A percentile compares a stretch with the other conserved stretches of the same genome.
These are phyloP conservation scores for Eucalyptus camaldulensis DNA, from an alignment of 345 rosid species.

Conservation along the genomic window DNA sequence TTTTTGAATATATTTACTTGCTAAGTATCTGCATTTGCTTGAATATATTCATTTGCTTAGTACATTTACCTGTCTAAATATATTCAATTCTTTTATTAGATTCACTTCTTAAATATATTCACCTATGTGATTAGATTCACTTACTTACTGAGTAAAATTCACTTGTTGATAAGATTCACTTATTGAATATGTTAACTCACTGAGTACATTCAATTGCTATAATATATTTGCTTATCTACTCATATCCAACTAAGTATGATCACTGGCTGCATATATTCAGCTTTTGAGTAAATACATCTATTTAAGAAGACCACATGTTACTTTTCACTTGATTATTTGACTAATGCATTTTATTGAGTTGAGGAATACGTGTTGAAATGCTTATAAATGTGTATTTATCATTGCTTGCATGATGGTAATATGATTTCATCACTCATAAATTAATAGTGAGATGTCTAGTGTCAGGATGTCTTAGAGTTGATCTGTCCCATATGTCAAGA, in stretches of 20 bases:
- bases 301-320: neutral
- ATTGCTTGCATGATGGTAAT: neutral
- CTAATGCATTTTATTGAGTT: neutral
- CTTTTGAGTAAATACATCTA: neutral
- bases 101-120: too few species aligned
- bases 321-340: neutral
- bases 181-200: too few species aligned
- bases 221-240: neutral
- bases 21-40: too few species aligned
- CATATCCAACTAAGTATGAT: neutral
- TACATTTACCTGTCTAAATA: too few species aligned
- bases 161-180: too few species aligned
- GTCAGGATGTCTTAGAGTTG: neutral
- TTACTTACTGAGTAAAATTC: too few species aligned
- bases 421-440: neutral
- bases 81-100: too few species aligned
- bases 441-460: neutral
- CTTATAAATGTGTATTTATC: neutral
- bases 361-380: neutral
- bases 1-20: too few species aligned
- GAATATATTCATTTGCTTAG: too few species aligned
- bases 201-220: neutral
- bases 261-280: neutral
- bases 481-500: neutral
- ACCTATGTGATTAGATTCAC: too few species aligned